Conservation (phyloP, 257 asterid species). For the Agastache rugosa region DNA sequence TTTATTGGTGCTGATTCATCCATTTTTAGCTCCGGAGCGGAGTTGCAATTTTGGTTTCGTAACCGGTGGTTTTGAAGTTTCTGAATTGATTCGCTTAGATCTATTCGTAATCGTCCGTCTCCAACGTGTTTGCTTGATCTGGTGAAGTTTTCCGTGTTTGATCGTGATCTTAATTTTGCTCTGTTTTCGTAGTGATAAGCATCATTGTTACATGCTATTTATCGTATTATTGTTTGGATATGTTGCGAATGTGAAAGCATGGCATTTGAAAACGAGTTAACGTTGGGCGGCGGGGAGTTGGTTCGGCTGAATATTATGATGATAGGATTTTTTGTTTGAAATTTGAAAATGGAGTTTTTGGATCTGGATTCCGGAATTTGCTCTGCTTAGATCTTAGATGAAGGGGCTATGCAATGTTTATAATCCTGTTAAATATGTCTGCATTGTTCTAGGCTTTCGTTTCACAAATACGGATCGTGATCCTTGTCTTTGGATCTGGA, state of each 20-base stretch:
- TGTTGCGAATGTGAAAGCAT: constrained; percentile 31
- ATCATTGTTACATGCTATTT: background rate
- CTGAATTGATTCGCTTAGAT: constrained; percentile 36
- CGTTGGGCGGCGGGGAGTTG: constrained; percentile 23
- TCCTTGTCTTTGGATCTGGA: constrained; percentile 42
- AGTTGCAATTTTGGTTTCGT: constrained; percentile 23
- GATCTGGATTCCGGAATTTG: constrained; percentile 47
- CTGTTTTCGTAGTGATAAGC: background rate
- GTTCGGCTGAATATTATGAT: background rate
- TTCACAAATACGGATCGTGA: constrained; percentile 33
- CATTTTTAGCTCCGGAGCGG: background rate
- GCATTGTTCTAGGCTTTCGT: constrained; percentile 43
- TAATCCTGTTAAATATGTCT: constrained; percentile 39
- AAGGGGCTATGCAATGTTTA: constrained; percentile 32
- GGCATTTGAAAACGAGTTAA: constrained; percentile 1
- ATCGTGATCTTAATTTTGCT: background rate
- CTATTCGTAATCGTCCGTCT: constrained; percentile 39
- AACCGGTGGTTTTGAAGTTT: background rate
- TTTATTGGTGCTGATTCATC: background rate
- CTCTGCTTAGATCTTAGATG: constrained; percentile 46
- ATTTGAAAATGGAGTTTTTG: background rate
- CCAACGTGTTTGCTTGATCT: constrained; percentile 27
- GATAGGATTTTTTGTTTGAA: constrained; percentile 23
- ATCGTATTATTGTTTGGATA: background rate
- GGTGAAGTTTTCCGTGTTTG: background rate